A percentile compares a stretch with the other conserved stretches of the same genome.
These are phyloP conservation scores for Paecilomyces sp. DNA, from an alignment of 2,329 filamentous ascomycete genomes.

Conservation along the genomic window DNA sequence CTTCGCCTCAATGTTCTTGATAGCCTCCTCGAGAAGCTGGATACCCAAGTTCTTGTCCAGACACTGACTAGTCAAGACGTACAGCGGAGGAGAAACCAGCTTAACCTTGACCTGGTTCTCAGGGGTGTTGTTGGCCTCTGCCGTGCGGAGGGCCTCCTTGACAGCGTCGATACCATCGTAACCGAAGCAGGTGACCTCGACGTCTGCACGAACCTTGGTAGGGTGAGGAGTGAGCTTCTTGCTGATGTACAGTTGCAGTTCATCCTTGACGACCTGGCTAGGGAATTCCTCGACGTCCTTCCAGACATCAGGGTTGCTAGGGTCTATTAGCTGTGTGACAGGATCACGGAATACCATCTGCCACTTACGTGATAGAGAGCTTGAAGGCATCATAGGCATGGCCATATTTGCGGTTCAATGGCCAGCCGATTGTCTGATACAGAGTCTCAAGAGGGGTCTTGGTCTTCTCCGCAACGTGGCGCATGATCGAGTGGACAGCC, in stretches of 20 bases:
- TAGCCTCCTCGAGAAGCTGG: slow-evolving; percentile 75
- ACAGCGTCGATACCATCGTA: slow-evolving; percentile 99
- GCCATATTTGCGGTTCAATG: slow-evolving; percentile 93
- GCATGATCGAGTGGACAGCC: slow-evolving; percentile 98
- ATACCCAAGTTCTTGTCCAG: slow-evolving; percentile 89
- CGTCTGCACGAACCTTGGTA: slow-evolving; percentile 97
- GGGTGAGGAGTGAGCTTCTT: slow-evolving; percentile 96
- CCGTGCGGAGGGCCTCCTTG: slow-evolving; percentile 83
- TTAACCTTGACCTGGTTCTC: slow-evolving; percentile 97
- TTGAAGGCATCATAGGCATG: slow-evolving; percentile 98
- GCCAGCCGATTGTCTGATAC: slow-evolving; percentile 94
- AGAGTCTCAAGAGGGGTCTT: slow-evolving; percentile 87
- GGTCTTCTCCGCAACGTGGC: slow-evolving; percentile 96
- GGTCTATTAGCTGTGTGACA: slow-evolving; percentile 1
- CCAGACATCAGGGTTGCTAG: slow-evolving; percentile 90
- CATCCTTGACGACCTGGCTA: slow-evolving; percentile 74
- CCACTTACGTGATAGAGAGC: slow-evolving; percentile 82
- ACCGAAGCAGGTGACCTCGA: slow-evolving; percentile 90
- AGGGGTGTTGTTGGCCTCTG: slow-evolving; percentile 84
- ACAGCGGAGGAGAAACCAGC: slow-evolving; percentile 94
- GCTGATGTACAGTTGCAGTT: slow-evolving; percentile 90
- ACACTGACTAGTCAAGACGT: slow-evolving; percentile 92
- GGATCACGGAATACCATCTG: slow-evolving; percentile 4
- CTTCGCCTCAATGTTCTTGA: slow-evolving; percentile 73
- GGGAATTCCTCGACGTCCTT: slow-evolving; percentile 81